phyloP scores from a whole-genome alignment of 108 stramenopile species.

The Aurantiochytrium sp. region DNA sequence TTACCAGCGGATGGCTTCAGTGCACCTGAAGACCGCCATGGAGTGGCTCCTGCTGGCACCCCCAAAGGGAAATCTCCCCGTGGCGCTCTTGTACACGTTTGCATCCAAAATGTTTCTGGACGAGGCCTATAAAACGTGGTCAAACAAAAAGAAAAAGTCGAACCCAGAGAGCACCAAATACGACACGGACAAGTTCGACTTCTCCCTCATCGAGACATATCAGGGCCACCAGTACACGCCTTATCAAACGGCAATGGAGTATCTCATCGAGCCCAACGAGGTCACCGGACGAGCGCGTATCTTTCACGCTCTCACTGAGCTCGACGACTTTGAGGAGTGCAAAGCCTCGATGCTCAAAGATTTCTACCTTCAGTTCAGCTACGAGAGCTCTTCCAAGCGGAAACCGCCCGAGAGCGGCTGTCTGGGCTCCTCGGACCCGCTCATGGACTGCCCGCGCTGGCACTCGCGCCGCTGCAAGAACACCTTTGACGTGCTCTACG shows the following conservation, averaged over 20 bases:
- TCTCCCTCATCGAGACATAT: not conserved
- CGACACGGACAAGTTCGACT: not conserved
- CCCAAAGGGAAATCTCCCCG: not conserved
- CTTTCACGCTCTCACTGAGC: not conserved
- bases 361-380: not conserved
- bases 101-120: not conserved
- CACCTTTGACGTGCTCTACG: not conserved
- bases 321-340: not conserved
- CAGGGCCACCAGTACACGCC: not conserved
- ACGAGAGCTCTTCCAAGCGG: not conserved
- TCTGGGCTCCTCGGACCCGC: not conserved
- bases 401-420: not conserved
- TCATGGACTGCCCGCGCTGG: not conserved
- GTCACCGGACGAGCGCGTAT: not conserved
- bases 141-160: too few relatives aligned
- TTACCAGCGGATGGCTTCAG: not conserved
- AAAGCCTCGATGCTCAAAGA: not conserved
- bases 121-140: too few relatives aligned
- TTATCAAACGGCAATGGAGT: not conserved
- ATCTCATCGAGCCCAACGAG: not conserved
- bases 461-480: not conserved
- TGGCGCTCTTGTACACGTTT: not conserved
- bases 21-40: conserved; percentile 7
- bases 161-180: not conserved
- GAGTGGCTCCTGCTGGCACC: not conserved